phyloP scores from a whole-genome alignment of 805 yeast species.

The Candida alai region DNA sequence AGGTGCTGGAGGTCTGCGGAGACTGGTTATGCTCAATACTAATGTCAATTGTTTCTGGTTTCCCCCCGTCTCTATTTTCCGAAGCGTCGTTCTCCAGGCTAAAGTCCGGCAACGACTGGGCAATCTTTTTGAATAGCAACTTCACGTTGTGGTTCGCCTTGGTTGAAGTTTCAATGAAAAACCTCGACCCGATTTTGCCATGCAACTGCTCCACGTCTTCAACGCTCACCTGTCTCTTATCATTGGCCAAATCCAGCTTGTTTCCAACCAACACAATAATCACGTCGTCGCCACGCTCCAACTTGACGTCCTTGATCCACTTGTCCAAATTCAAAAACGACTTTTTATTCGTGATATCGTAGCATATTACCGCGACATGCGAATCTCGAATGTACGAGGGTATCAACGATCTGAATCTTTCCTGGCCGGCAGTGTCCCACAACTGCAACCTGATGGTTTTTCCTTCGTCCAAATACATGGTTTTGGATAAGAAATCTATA shows the following conservation, averaged over 20 bases:
- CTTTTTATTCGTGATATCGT: conserved; percentile 84
- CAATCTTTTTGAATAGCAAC: conserved; percentile 82
- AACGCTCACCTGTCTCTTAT: conserved; percentile 73
- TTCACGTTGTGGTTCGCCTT: conserved; percentile 94
- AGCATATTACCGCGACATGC: conserved; percentile 95
- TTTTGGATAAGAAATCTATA: conserved; percentile 88
- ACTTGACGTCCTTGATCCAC: conserved; percentile 93
- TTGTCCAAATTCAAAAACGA: conserved; percentile 80
- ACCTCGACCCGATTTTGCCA: conserved; percentile 65
- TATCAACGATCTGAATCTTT: conserved; percentile 87
- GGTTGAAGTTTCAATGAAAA: conserved; percentile 89
- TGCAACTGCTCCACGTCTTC: conserved; percentile 85
- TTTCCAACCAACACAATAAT: conserved; percentile 89
- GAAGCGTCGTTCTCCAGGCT: conserved; percentile 14
- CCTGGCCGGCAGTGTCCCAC: conserved; percentile 99
- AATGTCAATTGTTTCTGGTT: conserved; percentile 38
- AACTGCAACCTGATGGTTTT: conserved; percentile 88
- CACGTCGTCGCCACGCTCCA: conserved; percentile 89
- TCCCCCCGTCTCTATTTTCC: conserved; percentile 15
- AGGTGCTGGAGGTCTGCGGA: conserved; percentile 10
- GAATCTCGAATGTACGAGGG: conserved; percentile 96
- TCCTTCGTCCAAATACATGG: conserved; percentile 91
- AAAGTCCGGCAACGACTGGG: conserved; percentile 85
- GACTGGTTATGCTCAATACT: conserved; percentile 25
- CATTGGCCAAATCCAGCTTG: conserved; percentile 69